These are phyloP conservation scores for Phytophthora ramorum DNA, from an alignment of 352 stramenopile genomes.

Conservation along the genomic window DNA sequence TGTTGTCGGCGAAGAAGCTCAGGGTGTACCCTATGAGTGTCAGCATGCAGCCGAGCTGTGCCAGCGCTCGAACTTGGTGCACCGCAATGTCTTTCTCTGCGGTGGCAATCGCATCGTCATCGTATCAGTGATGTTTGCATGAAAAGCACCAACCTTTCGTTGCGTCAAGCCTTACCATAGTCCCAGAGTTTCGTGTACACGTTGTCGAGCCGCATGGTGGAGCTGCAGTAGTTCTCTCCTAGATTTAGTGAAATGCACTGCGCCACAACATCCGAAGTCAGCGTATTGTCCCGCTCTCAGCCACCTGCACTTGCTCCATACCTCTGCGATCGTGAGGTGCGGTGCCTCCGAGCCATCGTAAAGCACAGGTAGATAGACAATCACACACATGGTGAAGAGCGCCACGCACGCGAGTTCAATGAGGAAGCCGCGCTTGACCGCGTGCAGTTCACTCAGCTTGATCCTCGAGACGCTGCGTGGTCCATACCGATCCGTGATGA, in stretches of 20 bases:
- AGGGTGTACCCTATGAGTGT: constrained; percentile 62
- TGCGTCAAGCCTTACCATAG: constrained; percentile 48
- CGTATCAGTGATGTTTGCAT: constrained; percentile 2
- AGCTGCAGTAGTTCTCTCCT: constrained; percentile 62
- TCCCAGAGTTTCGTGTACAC: constrained; percentile 62
- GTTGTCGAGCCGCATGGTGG: constrained; percentile 51
- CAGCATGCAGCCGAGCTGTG: constrained; percentile 63
- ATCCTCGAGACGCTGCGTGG: constrained; percentile 55
- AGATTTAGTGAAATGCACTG: constrained; percentile 53
- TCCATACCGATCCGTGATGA: constrained; percentile 61
- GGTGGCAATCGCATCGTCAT: neutral
- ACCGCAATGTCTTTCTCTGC: constrained; percentile 54
- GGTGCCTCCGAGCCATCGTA: constrained; percentile 42
- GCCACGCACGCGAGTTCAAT: constrained; percentile 56
- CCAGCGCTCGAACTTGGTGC: constrained; percentile 63
- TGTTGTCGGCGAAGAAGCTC: constrained; percentile 68
- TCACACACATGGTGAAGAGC: constrained; percentile 55
- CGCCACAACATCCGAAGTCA: constrained; percentile 12
- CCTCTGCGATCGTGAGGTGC: constrained; percentile 49
- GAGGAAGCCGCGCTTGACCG: constrained; percentile 57
- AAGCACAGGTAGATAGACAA: constrained; percentile 63
- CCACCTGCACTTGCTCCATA: constrained; percentile 5
- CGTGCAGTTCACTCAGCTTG: constrained; percentile 47
- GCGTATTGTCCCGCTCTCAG: neutral
- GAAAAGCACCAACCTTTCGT: neutral